A percentile compares a stretch with the other conserved stretches of the same genome.
Conservation (phyloP, 1,284 basidiomycete species). For the Ceratobasidium sp. region DNA sequence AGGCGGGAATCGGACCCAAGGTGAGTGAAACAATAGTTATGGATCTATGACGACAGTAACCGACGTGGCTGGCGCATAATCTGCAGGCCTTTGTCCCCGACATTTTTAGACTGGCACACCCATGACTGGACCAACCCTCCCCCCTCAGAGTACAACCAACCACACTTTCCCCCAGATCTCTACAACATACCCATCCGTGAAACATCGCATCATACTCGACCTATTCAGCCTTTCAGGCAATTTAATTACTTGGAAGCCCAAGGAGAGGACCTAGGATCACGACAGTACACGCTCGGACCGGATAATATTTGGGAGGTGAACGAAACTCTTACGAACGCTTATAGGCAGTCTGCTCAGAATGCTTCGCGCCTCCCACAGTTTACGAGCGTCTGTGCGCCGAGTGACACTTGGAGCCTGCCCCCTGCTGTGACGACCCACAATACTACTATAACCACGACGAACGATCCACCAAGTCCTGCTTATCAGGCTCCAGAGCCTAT, state of each 20-base stretch:
- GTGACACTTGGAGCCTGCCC: neutral
- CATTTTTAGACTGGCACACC: neutral
- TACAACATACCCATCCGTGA: neutral
- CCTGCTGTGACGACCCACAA: neutral
- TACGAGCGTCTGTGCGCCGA: constrained; percentile 5
- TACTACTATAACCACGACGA: neutral
- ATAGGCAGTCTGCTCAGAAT: constrained; percentile 10
- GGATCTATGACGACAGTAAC: constrained; percentile 2
- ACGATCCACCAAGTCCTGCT: neutral
- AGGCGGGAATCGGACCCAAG: constrained; percentile 12
- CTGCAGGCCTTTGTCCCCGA: constrained; percentile 23
- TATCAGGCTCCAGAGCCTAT: neutral
- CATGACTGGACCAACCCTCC: neutral
- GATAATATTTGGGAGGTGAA: constrained; percentile 29
- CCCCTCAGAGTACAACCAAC: neutral
- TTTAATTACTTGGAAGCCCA: constrained; percentile 14
- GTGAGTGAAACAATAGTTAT: neutral
- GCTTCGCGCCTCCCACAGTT: neutral
- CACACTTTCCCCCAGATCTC: neutral
- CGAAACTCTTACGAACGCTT: constrained; percentile 1
- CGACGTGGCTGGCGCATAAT: neutral
- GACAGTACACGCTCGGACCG: constrained; percentile 21
- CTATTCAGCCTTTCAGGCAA: constrained; percentile 12
- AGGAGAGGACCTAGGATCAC: constrained; percentile 17
- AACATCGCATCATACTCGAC: neutral